Evolutionary conservation across 2,329 filamentous ascomycete species (phyloP).

Genomic region (Hypoxylon sp.): DNA sequence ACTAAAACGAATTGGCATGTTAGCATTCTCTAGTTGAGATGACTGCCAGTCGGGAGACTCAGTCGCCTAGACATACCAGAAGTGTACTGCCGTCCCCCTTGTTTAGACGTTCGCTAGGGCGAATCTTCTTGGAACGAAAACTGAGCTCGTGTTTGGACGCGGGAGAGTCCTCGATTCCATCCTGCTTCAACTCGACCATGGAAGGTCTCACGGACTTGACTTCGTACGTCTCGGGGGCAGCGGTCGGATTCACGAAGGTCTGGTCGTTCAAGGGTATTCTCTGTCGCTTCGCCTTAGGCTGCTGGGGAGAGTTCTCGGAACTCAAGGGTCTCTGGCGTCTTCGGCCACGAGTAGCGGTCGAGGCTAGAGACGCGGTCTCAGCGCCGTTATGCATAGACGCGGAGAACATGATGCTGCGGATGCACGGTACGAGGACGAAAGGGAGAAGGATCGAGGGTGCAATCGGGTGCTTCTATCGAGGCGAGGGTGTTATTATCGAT

Average conservation of each 20-base stretch:
- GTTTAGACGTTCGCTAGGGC: constrained; percentile 66
- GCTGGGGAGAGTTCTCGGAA: constrained; percentile 61
- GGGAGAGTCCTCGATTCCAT: constrained; percentile 54
- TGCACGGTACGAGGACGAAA: constrained; percentile 24
- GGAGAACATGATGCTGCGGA: constrained; percentile 63
- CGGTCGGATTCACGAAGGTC: constrained; percentile 62
- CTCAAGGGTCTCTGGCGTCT: constrained; percentile 67
- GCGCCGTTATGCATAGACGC: constrained; percentile 60
- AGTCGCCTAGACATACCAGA: constrained; percentile 64
- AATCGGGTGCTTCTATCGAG: constrained; percentile 21
- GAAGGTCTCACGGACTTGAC: constrained; percentile 62
- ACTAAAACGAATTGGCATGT: constrained; percentile 57
- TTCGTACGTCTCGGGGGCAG: constrained; percentile 62
- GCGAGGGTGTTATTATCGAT: constrained; percentile 35
- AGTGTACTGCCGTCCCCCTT: constrained; percentile 74
- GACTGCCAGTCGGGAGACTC: constrained; percentile 8
- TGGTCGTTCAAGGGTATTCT: constrained; percentile 65
- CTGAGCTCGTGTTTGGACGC: constrained; percentile 61
- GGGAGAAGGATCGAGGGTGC: constrained; percentile 15
- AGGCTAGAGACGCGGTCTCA: constrained; percentile 47
- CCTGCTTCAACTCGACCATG: constrained; percentile 54
- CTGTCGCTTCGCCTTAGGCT: constrained; percentile 71
- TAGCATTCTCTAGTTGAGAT: constrained; percentile 21
- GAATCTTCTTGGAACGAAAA: constrained; percentile 68
- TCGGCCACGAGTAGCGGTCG: constrained; percentile 66